These are phyloP conservation scores for Beta vulgaris DNA, from an alignment of 148 eudicot genomes.

Conservation along the genomic window DNA sequence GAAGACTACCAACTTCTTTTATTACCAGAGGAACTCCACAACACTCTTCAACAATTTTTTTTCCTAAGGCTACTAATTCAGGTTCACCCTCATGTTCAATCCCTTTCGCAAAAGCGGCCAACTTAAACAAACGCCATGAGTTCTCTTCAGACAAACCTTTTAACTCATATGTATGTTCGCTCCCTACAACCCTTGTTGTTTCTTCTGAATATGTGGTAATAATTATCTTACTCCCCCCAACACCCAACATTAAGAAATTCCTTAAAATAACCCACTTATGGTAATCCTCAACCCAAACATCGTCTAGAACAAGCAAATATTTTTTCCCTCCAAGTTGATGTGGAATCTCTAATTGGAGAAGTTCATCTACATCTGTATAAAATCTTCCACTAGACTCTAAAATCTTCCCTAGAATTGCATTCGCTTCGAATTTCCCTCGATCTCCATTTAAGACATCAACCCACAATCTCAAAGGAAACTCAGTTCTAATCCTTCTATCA, in stretches of 20 bases:
- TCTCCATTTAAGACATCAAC: conserved; percentile 26
- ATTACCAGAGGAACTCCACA: not conserved
- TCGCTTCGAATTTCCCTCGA: conserved; percentile 4
- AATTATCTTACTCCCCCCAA: not conserved
- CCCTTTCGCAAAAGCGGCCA: not conserved
- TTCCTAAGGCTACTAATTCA: not conserved
- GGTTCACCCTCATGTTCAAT: not conserved
- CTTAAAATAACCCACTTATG: not conserved
- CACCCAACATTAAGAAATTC: not conserved
- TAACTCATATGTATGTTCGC: not conserved
- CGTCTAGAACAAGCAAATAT: not conserved
- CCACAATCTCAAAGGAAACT: conserved; percentile 27
- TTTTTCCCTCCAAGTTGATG: not conserved
- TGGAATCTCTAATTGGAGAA: not conserved
- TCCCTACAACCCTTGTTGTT: not conserved
- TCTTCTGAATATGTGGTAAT: not conserved
- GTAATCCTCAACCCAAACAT: not conserved
- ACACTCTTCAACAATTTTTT: not conserved
- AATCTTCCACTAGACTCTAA: not conserved
- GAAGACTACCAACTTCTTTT: not conserved
- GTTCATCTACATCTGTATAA: not conserved
- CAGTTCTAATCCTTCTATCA: conserved; percentile 11
- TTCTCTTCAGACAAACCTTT: not conserved
- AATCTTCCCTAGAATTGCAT: conserved; percentile 10
- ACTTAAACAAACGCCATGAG: not conserved